Conservation (phyloP, 179 eudicot species). For the Silene coronaria region DNA sequence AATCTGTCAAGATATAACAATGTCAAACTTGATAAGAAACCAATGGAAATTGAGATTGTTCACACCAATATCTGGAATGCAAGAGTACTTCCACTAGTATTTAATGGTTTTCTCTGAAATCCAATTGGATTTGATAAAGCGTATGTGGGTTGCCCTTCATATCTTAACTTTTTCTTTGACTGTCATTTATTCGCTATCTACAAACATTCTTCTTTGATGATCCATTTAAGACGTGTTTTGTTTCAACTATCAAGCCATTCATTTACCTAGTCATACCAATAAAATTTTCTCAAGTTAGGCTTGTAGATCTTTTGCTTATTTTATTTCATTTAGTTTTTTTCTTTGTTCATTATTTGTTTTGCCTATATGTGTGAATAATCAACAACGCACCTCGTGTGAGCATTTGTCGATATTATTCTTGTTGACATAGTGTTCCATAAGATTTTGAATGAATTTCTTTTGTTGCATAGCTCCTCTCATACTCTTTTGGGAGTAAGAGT, state of each 20-base stretch:
- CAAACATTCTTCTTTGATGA: not conserved
- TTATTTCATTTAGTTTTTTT: not conserved
- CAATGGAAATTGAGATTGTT: conserved; percentile 49
- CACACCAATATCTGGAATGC: conserved; percentile 32
- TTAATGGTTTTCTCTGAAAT: conserved; percentile 49
- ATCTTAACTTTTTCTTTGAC: not conserved
- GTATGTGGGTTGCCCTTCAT: conserved; percentile 13
- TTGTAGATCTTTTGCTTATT: not conserved
- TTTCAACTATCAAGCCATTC: not conserved
- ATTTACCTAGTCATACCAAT: not conserved
- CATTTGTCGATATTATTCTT: not conserved
- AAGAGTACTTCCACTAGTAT: conserved; percentile 26
- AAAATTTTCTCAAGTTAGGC: not conserved
- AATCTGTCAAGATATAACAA: conserved; percentile 51
- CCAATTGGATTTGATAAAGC: conserved; percentile 27
- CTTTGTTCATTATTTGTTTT: not conserved
- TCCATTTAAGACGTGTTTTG: not conserved
- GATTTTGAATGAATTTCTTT: not conserved
- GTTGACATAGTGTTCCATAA: not conserved
- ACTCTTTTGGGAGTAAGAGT: too few relatives aligned
- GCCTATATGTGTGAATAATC: not conserved
- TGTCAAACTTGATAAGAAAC: conserved; percentile 49
- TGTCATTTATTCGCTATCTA: too few relatives aligned
- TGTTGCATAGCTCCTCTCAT: too few relatives aligned
- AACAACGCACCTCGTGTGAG: not conserved